Evolutionary conservation across 78 protist genomes (phyloP).

Genomic region (Chrysochromulina tobinii): DNA sequence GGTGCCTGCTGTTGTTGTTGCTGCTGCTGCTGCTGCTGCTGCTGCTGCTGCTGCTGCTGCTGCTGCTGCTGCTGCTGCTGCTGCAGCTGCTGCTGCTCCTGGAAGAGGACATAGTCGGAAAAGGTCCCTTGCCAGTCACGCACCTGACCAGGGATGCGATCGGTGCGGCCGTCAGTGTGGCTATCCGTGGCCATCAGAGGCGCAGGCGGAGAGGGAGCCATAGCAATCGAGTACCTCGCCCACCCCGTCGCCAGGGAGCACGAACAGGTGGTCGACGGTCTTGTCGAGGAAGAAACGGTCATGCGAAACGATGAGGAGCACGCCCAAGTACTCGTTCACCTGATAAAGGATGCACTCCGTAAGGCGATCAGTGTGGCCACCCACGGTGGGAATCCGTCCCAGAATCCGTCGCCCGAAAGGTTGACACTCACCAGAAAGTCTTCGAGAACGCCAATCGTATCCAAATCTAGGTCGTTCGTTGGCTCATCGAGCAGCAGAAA

Average conservation of each 20-base stretch:
- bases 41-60: neutral
- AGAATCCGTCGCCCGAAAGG: no score
- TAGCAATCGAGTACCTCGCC: neutral
- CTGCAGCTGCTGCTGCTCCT: neutral
- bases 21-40: neutral
- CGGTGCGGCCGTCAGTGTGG: neutral
- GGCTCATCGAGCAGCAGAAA: constrained; percentile 34
- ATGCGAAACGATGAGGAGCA: constrained; percentile 40
- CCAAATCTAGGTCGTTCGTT: constrained; percentile 34
- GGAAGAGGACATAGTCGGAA: neutral
- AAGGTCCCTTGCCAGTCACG: neutral
- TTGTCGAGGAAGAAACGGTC: constrained; percentile 29
- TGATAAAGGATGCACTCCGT: no score
- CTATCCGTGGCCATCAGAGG: neutral
- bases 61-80: neutral
- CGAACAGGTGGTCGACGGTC: neutral
- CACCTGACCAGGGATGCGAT: neutral
- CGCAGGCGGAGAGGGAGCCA: neutral
- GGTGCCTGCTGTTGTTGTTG: neutral
- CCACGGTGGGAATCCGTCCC: no score
- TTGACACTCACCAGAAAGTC: neutral
- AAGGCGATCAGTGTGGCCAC: no score
- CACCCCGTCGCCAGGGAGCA: neutral
- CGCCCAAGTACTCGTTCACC: constrained; percentile 2
- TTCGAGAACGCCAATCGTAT: neutral